Evolutionary conservation across 495 filamentous ascomycete genomes (phyloP), one percentile per base, ranked within the genome.

Genomic region (Aspergillus ellipticus): DNA sequence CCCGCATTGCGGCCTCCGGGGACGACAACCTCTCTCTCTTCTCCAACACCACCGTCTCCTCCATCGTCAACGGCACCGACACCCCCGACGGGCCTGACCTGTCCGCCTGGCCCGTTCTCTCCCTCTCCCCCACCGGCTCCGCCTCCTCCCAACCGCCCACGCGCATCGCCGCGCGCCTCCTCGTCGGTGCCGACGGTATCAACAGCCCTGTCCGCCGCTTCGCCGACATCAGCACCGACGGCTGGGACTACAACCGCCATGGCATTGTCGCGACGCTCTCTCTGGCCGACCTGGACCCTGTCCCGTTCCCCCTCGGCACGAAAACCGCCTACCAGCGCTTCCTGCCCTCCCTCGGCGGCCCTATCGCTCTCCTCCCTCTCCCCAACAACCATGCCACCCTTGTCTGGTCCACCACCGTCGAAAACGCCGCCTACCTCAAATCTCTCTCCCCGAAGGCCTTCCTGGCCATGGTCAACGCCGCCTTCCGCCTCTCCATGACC

Each of bases 271-370:
- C 94, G 56, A 94, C 92, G 0, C 72, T 99, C 19, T 78, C 86
- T 48, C 76, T 96, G 8, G 79, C 82, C 24, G 85, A 82, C 1
- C 66, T 60, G 45, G 62, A 67, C 15, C 55, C 53, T 2, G 35
- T 60, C 17, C 49, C 66, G 1, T 67, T 69, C 63, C 66, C 66
- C 0, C 49, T 59, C 28, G 78, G 75, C 20, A 71, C 65, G 53
- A 88, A 87, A 59, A 89, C 83, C 47, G 94, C 94, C 24, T 99
- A 96, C 69, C 94, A 99, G 74, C 83, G 94, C 31, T 99, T 99
- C 72, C 80, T 99, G 17, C 94, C 94, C 2, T 87, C 89, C 0
- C 69, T 79, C 8, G 76, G 76, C 16, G 94, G 94, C 0, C 93
- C 94, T 0, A 83, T 97, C 43, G 94, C 94, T 6, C 82, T 97